Evolutionary conservation across 495 filamentous ascomycete species (phyloP), one percentile per base, ranked within the genome.

Genomic region (Podospora pseudopauciseta): DNA sequence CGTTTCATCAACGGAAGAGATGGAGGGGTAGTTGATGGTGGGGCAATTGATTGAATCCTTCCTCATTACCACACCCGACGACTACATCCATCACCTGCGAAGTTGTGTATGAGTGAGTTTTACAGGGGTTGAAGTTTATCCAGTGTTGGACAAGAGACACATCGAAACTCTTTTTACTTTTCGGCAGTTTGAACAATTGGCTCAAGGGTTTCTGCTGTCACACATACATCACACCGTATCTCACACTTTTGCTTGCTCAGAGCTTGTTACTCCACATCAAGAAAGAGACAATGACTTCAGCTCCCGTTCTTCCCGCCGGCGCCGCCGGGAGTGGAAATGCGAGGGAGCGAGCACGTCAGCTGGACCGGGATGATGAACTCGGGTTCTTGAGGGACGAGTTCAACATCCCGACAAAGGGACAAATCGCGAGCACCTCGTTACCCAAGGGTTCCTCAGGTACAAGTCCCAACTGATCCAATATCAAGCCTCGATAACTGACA

Each of bases 361-460:
- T 93, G 34, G 94, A 97, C 78, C 78, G 77, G 13, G 80, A 86
- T 71, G 94, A 97, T 78, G 75, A 82, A 27, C 84, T 99, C 62
- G 79, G 80, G 30, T 79, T 85, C 34, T 86, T 94, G 44, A 87
- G 92, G 30, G 75, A 85, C 20, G 90, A 97, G 74, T 99, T 97
- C 75, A 83, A 91, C 56, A 91, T 97, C 68, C 95, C 95, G 16
- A 90, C 91, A 20, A 92, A 89, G 76, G 83, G 83, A 20, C 90
- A 95, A 72, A 79, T 97, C 67, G 89, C 88, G 73, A 87, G 90
- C 66, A 90, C 86, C 65, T 85, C 77, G 4, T 73, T 93, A 55
- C 78, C 80, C 11, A 71, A 74, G 18, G 18, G 13, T n/a, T 1
- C n/a, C 16, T 61, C 71, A 70, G 74, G 80, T 77, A 73, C 75